Conservation (phyloP, 2,329 filamentous ascomycete species). For the Fusarium equiseti region DNA sequence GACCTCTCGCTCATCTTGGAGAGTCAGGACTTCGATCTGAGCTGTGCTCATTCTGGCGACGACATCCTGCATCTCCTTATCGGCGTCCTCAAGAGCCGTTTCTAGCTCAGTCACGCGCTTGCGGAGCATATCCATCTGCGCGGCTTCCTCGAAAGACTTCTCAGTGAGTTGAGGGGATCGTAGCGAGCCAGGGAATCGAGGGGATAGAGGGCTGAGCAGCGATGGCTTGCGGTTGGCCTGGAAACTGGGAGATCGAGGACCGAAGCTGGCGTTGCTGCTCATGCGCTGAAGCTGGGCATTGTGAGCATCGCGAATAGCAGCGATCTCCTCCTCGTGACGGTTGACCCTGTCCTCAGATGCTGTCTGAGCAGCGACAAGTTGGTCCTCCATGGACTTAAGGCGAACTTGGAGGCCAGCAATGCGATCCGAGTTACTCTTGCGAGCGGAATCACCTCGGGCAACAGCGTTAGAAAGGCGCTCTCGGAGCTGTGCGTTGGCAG, state of each 20-base stretch:
- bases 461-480: slow-evolving; percentile 83
- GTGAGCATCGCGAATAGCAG: slow-evolving; percentile 79
- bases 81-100: slow-evolving; percentile 69
- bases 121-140: slow-evolving; percentile 80
- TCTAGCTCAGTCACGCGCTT: slow-evolving; percentile 87
- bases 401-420: slow-evolving; percentile 87
- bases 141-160: slow-evolving; percentile 77
- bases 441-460: slow-evolving; percentile 84
- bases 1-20: slow-evolving; percentile 80
- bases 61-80: slow-evolving; percentile 85
- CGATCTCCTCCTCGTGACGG: slow-evolving; percentile 88
- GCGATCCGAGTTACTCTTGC: slow-evolving; percentile 81
- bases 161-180: slow-evolving; percentile 64
- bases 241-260: slow-evolving; percentile 51
- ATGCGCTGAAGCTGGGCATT: slow-evolving; percentile 82
- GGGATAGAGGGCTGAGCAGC: slow-evolving; percentile 53
- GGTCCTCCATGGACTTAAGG: slow-evolving; percentile 85
- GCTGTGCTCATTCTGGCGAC: slow-evolving; percentile 83
- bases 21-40: slow-evolving; percentile 84
- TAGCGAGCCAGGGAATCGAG: slow-evolving; percentile 52
- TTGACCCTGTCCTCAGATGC: slow-evolving; percentile 86
- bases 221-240: slow-evolving; percentile 51
- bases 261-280: slow-evolving; percentile 59
- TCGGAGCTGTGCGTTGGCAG: slow-evolving; percentile 81
- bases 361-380: slow-evolving; percentile 84